Conservation (phyloP, 1,139 yeast genomes). For the Candida anutae region DNA sequence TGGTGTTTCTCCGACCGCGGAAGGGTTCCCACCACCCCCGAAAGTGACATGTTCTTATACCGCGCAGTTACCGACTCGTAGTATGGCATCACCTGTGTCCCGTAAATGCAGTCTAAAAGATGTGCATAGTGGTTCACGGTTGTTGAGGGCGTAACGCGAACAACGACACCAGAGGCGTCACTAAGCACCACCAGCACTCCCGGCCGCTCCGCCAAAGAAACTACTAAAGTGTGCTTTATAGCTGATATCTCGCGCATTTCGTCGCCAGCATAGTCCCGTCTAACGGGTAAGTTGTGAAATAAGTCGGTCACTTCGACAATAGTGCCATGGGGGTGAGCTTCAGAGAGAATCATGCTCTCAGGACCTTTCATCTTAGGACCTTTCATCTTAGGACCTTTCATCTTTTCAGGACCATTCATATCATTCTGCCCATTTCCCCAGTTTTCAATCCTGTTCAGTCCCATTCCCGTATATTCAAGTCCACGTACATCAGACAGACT, state of each 20-base stretch:
- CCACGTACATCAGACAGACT: too few relatives aligned
- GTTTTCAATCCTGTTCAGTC: too few relatives aligned
- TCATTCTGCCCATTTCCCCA: too few relatives aligned
- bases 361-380: too few relatives aligned
- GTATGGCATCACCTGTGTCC: constrained; percentile 7
- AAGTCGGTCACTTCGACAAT: constrained; percentile 37
- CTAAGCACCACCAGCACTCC: constrained; percentile 17
- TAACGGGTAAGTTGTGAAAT: constrained; percentile 51
- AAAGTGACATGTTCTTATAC: constrained; percentile 16
- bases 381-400: too few relatives aligned
- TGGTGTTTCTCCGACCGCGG: constrained; percentile 24
- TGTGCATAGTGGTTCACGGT: constrained; percentile 14
- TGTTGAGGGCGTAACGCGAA: neutral
- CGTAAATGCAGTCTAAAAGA: constrained; percentile 15
- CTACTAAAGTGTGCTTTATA: constrained; percentile 16
- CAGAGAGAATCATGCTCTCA: too few relatives aligned
- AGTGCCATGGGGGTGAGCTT: too few relatives aligned
- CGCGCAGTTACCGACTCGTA: constrained; percentile 14
- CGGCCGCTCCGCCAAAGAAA: constrained; percentile 6
- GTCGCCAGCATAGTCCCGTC: constrained; percentile 23
- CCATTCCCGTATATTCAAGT: too few relatives aligned
- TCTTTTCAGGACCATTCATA: too few relatives aligned
- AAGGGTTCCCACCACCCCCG: constrained; percentile 21
- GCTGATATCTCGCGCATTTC: constrained; percentile 7
- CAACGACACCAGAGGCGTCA: neutral